A percentile compares a stretch with the other conserved stretches of the same genome.
Conservation (phyloP, 768 basidiomycete genomes). For the Rhodotorula babjevae region DNA sequence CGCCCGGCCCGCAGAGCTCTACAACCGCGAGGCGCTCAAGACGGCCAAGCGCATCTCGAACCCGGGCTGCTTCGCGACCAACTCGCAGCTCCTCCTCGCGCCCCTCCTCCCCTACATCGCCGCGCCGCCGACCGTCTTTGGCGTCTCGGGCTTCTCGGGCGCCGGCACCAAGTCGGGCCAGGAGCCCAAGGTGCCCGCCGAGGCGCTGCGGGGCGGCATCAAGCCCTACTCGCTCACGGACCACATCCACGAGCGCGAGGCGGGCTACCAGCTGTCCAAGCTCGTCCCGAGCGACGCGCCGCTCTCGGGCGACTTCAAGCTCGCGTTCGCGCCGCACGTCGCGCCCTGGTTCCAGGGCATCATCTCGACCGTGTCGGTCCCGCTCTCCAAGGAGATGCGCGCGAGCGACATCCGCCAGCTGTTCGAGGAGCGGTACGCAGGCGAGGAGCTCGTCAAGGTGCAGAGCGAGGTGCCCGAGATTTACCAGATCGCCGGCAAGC, state of each 20-base stretch:
- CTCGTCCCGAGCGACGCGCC: constrained; percentile 42
- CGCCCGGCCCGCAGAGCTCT: constrained; percentile 62
- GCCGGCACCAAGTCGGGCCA: constrained; percentile 81
- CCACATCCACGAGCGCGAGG: constrained; percentile 98
- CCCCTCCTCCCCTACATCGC: constrained; percentile 72
- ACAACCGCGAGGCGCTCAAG: constrained; percentile 66
- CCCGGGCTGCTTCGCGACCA: constrained; percentile 95
- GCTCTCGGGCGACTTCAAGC: constrained; percentile 64
- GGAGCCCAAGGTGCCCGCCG: constrained; percentile 73
- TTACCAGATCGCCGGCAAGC: constrained; percentile 68
- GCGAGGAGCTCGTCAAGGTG: constrained; percentile 67
- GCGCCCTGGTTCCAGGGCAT: constrained; percentile 97
- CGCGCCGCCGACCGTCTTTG: constrained; percentile 72
- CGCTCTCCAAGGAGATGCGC: constrained; percentile 61
- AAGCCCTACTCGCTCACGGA: constrained; percentile 87
- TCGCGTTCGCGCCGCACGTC: constrained; percentile 83
- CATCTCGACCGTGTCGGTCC: constrained; percentile 76
- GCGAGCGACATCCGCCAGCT: constrained; percentile 68
- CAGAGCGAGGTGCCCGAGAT: constrained; percentile 68
- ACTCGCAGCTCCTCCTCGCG: constrained; percentile 82
- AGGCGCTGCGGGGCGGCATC: constrained; percentile 68
- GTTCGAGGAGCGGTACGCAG: constrained; percentile 71
- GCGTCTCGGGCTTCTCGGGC: constrained; percentile 88
- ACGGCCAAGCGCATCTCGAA: constrained; percentile 83
- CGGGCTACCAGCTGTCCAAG: constrained; percentile 74